Evolutionary conservation across 257 asterid species (phyloP), one percentile per base, ranked within the genome.

Genomic region (Nicotiana tomentosiformis): DNA sequence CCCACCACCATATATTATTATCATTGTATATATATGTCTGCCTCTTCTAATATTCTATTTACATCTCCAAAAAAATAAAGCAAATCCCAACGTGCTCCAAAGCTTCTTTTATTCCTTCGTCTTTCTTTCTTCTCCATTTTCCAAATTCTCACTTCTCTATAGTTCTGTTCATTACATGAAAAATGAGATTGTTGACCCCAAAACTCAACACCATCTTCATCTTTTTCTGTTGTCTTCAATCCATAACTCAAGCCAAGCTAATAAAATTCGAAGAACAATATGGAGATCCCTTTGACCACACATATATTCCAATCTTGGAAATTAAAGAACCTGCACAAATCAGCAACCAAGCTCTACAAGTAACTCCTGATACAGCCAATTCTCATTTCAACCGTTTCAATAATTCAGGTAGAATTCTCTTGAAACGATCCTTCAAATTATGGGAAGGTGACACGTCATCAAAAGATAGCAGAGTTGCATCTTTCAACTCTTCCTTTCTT

Each of bases 321-420:
- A 83, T 83, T 2, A 78, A 23, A 70, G 0, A 0, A 0, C 84
- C 88, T 0, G 90, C 98, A 56, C 77, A 84, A 0, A 90, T 93
- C 49, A 86, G 23, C 88, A 84, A 88, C 35, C 82, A 2, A 0
- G 98, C 98, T n/a, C 91, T 95, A 62, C 98, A 95, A 85, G 82
- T 95, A 2, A 95, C 98, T 12, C 92, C 93, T 0, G 97, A 95
- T 79, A 17, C 95, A 0, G 77, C 84, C 3, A 66, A 87, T 0
- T 0, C 10, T 0, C 88, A 6, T 5, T 77, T 84, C 89, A 12
- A 39, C 1, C 12, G 58, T 14, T 53, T 4, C 29, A 33, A 90
- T 66, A 77, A 77, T 0, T 85, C 96, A 2, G 98, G 98, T 0
- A 88, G 98, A 2, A 49, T 92, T 35, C 61, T 95, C 26, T 78